Evolutionary conservation across 208 protist species (phyloP), one percentile per base, ranked within the genome.

Genomic region (Wallacemonas rigidus): DNA sequence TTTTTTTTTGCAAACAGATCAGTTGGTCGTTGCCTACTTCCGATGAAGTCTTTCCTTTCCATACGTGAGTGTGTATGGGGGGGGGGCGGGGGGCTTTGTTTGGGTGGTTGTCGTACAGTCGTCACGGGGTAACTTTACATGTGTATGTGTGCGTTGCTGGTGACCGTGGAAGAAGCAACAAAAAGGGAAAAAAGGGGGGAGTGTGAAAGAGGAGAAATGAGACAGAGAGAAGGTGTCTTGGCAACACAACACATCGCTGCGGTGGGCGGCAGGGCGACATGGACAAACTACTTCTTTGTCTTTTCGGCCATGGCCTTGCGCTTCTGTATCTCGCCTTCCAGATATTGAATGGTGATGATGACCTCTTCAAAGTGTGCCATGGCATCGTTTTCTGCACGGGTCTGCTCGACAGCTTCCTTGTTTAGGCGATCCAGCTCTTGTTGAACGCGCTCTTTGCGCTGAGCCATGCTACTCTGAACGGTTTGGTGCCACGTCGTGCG

Each of bases 331-430:
- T 97, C 83, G 17, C 88, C 86, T 57, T 94, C 90, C 38, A 87
- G 71, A 48, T 85, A 91, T 36, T 83, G 85, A 58, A 85, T 79
- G 56, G 73, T 86, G 71, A 89, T 87, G 15, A 94, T 72, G 35
- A 69, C 76, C 69, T 93, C 90, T 36, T 95, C 88, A 56, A 94
- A 81, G 55, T 77, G 58, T 38, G 87, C 84, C 51, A 89, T 74
- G 17, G 90, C 90, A 67, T 97, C 90, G 67, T 93, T 88, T 51
- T 91, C 88, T 40, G 75, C 83, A 36, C 83, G 86, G 4, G 81
- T 72, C 36, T 86, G 76, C 53, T 94, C 89, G 62, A 94, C 89
- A 35, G 80, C 75, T 65, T 97, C 90, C 62, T 77, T 72, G 17
- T 82, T 60, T 17, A 95, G 65, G 1, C 88, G 86, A 53, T 93